Conservation (phyloP, 805 yeast species). For the Saccharomyces mikatae region DNA sequence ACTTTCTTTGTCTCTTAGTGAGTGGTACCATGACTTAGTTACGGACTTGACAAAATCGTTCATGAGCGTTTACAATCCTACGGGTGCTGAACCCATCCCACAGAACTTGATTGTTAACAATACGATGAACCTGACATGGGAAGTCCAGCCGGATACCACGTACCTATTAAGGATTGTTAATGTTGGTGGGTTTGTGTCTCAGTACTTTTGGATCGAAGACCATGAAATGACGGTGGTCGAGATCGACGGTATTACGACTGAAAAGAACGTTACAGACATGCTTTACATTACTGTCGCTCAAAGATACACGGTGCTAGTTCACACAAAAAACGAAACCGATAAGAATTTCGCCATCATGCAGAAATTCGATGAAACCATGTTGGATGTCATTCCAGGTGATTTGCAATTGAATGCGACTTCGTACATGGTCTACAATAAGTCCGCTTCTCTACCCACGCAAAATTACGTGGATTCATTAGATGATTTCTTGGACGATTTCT, state of each 20-base stretch:
- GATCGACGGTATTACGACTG: slow-evolving; percentile 83
- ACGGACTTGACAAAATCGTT: slow-evolving; percentile 46
- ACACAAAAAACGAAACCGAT: slow-evolving; percentile 56
- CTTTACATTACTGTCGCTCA: slow-evolving; percentile 86
- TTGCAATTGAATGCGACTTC: slow-evolving; percentile 67
- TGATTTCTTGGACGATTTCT: slow-evolving; percentile 66
- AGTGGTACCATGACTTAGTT: slow-evolving; percentile 74
- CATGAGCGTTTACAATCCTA: slow-evolving; percentile 73
- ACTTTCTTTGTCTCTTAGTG: slow-evolving; percentile 56
- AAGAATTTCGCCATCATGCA: slow-evolving; percentile 78
- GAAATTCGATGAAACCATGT: slow-evolving; percentile 71
- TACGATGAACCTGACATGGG: slow-evolving; percentile 67
- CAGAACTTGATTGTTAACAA: slow-evolving; percentile 72
- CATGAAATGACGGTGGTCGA: slow-evolving; percentile 82
- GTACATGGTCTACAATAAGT: slow-evolving; percentile 51
- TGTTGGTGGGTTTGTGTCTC: slow-evolving; percentile 87
- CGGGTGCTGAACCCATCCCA: slow-evolving; percentile 98
- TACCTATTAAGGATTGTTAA: slow-evolving; percentile 75
- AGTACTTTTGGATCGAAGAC: slow-evolving; percentile 80
- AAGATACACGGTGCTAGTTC: slow-evolving; percentile 73
- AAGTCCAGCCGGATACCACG: slow-evolving; percentile 76
- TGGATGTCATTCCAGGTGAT: slow-evolving; percentile 63
- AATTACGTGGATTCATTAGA: slow-evolving; percentile 40
- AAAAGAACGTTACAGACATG: slow-evolving; percentile 60
- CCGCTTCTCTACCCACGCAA: slow-evolving; percentile 34